Evolutionary conservation across 2,329 filamentous ascomycete species (phyloP).

Genomic region (Hymenoscyphus occultus): DNA sequence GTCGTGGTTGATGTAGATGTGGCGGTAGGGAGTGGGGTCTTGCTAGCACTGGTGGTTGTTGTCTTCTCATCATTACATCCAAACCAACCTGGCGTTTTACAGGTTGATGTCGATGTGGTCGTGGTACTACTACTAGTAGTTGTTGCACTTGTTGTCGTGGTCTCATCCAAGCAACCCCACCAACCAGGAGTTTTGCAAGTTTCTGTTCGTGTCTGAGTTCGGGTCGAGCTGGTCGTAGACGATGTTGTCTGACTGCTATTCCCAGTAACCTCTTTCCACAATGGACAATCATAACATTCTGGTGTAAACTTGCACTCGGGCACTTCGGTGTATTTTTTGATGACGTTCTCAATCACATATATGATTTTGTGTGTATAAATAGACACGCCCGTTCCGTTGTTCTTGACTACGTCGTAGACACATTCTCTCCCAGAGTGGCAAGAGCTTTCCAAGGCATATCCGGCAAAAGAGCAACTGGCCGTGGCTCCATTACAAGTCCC

Average conservation of each 20-base stretch:
- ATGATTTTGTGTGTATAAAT: conserved; percentile 89
- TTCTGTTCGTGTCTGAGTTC: conserved; percentile 69
- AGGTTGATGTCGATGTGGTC: conserved; percentile 40
- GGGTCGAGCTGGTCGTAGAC: conserved; percentile 57
- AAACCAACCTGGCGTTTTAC: conserved; percentile 46
- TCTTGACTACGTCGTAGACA: conserved; percentile 85
- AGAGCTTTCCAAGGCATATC: conserved; percentile 89
- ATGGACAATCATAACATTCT: conserved; percentile 83
- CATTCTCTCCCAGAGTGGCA: conserved; percentile 89
- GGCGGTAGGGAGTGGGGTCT: conserved; percentile 31
- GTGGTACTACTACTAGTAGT: conserved; percentile 31
- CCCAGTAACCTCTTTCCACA: conserved; percentile 75
- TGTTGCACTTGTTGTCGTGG: conserved; percentile 29
- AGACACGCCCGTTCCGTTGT: conserved; percentile 88
- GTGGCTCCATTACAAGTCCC: conserved; percentile 89
- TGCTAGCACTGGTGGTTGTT: conserved; percentile 32
- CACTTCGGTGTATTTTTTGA: conserved; percentile 77
- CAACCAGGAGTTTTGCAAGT: conserved; percentile 91
- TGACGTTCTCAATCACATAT: conserved; percentile 81
- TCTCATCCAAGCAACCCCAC: conserved; percentile 54
- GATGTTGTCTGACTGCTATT: conserved; percentile 79
- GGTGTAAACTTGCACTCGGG: conserved; percentile 72
- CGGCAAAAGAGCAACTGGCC: conserved; percentile 84
- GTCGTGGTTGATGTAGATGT: conserved; percentile 31
- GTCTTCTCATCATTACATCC: conserved; percentile 49